phyloP scores from a whole-genome alignment of 345 rosid species.

The Ceriops tagal region DNA sequence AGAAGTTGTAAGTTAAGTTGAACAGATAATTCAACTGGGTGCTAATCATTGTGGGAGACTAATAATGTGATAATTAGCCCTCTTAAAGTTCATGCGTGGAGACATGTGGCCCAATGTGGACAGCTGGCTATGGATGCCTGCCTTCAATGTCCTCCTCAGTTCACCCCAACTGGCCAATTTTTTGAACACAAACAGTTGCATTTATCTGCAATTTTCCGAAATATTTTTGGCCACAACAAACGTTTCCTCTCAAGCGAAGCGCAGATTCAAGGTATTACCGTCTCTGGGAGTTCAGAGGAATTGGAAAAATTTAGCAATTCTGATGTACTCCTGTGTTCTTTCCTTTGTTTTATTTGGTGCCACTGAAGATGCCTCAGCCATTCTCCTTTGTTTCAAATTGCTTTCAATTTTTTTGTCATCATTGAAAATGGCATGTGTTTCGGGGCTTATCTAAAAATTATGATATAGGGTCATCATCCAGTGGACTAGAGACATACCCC shows the following conservation, averaged over 20 bases:
- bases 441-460: not conserved
- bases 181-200: not conserved
- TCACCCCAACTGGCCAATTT: too few species aligned
- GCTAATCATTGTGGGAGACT: constrained; percentile 19
- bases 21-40: not conserved
- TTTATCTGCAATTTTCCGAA: constrained; percentile 1
- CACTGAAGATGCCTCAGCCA: constrained; percentile 18
- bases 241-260: not conserved
- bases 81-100: not conserved
- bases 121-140: not conserved
- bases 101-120: not conserved
- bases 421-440: constrained; percentile 20
- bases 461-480: not conserved
- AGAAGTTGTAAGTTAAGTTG: not conserved
- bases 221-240: constrained; percentile 1
- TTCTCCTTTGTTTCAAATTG: not conserved
- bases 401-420: not conserved
- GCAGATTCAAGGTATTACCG: not conserved
- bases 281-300: not conserved
- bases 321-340: not conserved
- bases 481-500: not conserved
- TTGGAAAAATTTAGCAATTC: too few species aligned
- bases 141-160: not conserved
- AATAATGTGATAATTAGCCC: not conserved
- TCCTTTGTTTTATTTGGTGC: constrained; percentile 17